These are phyloP conservation scores for Casuarina cunninghamiana DNA, from an alignment of 306 rosid species.

Conservation along the genomic window DNA sequence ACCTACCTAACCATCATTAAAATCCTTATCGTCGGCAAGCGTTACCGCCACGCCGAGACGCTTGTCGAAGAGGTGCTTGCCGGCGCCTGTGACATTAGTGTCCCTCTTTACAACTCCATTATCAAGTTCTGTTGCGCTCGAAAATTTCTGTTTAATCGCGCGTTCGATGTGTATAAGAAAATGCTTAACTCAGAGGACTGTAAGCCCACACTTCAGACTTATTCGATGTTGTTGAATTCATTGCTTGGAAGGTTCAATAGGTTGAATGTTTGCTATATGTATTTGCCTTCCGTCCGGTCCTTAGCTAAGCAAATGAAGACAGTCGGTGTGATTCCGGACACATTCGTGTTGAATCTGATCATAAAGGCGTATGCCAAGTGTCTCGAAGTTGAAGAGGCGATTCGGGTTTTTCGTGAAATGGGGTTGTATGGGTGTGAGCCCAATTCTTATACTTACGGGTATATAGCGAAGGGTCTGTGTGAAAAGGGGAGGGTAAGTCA, in stretches of 20 bases:
- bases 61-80: constrained; percentile 81
- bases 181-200: constrained; percentile 57
- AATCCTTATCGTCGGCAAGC: constrained; percentile 50
- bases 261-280: constrained; percentile 60
- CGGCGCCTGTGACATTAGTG: constrained; percentile 72
- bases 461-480: constrained; percentile 74
- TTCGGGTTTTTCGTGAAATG: constrained; percentile 73
- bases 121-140: constrained; percentile 68
- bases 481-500: constrained; percentile 88
- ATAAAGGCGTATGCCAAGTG: constrained; percentile 82
- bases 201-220: constrained; percentile 78
- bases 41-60: constrained; percentile 67
- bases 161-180: constrained; percentile 82
- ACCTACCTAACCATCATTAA: constrained; percentile 71
- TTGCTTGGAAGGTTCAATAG: constrained; percentile 76
- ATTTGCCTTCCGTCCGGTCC: constrained; percentile 68
- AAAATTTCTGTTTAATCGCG: constrained; percentile 58
- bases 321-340: constrained; percentile 77
- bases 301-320: constrained; percentile 80
- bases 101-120: constrained; percentile 71
- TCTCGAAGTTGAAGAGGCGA: constrained; percentile 73
- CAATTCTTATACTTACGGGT: constrained; percentile 71
- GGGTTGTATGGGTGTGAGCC: constrained; percentile 88
- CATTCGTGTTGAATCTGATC: constrained; percentile 77
- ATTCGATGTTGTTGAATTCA: constrained; percentile 54